Evolutionary conservation across 495 filamentous ascomycete species (phyloP).

Genomic region (Parathielavia appendiculata): DNA sequence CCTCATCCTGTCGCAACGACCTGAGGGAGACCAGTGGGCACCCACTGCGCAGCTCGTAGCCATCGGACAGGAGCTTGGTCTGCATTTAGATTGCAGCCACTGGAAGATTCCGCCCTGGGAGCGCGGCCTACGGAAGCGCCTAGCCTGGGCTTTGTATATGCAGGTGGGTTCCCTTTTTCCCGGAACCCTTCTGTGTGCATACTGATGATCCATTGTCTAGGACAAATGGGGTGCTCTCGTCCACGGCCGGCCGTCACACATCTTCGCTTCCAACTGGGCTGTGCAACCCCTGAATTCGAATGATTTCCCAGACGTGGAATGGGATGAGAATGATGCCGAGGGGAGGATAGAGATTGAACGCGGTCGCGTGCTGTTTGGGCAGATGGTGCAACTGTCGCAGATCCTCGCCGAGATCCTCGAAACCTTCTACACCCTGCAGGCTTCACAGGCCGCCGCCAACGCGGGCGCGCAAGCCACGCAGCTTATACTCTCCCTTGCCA

Average conservation of each 20-base stretch:
- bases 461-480: slow-evolving; percentile 54
- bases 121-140: slow-evolving; percentile 70
- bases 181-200: not conserved
- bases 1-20: slow-evolving; percentile 79
- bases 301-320: slow-evolving; percentile 66
- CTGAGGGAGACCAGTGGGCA: slow-evolving; percentile 78
- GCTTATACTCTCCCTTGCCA: slow-evolving; percentile 65
- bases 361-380: slow-evolving; percentile 61
- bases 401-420: slow-evolving; percentile 74
- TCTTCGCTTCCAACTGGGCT: slow-evolving; percentile 76
- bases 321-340: slow-evolving; percentile 51
- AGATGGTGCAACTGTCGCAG: slow-evolving; percentile 69
- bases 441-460: slow-evolving; percentile 46
- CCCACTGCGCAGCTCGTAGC: slow-evolving; percentile 81
- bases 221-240: slow-evolving; percentile 92
- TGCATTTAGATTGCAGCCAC: slow-evolving; percentile 80
- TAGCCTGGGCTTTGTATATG: slow-evolving; percentile 89
- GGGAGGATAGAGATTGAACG: slow-evolving; percentile 61
- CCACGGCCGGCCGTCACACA: slow-evolving; percentile 79
- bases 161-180: slow-evolving; percentile 11
- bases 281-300: slow-evolving; percentile 61
- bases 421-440: slow-evolving; percentile 71
- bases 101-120: slow-evolving; percentile 91
- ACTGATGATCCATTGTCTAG: slow-evolving; percentile 36
- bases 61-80: slow-evolving; percentile 73